Evolutionary conservation across 805 yeast genomes (phyloP), one percentile per base, ranked within the genome.

Genomic region (Lachancea waltii): DNA sequence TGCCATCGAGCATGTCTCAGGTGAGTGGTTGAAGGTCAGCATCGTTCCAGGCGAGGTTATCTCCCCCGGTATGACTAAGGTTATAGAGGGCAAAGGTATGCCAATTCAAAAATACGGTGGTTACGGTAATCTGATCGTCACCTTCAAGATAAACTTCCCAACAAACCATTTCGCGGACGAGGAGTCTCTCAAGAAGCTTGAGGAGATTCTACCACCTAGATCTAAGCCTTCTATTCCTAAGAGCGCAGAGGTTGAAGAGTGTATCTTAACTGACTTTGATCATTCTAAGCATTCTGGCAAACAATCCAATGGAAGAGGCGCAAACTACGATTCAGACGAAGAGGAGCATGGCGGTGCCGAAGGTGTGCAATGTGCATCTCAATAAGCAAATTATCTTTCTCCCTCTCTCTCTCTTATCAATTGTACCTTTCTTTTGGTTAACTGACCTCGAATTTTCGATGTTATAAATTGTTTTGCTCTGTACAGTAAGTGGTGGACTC

Each of bases 81-180:
- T 86, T 39, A 68, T 92, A 47, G 86, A 82, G 51, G 85, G 80
- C 54, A 89, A 90, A 66, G 99, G 99, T 79, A 92, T 92, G 98
- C 99, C 98, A 50, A 69, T 90, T 49, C 81, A 73, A 67, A 79
- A 92, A 67, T 81, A 75, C 60, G 95, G 95, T 62, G 85, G 87
- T 47, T 72, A 63, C 55, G 99, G 99, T 65, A 78, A 86, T 68
- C 73, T 92, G 68, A 77, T 85, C 54, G 68, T 92, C 51, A 81
- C 84, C 60, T 92, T 92, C 67, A 79, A 77, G 48, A 75, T 92
- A 55, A 86, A 83, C 60, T 92, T 92, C 85, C 99, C 99, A 48
- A 59, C 61, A 37, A 64, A 71, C 38, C 73, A 80, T 57, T 86
- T 85, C 60, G 73, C 95, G 34, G 55, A 73, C 43, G 95, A 84